Evolutionary conservation across 1,139 yeast genomes (phyloP).

Genomic region (Meyerozyma carpophila): DNA sequence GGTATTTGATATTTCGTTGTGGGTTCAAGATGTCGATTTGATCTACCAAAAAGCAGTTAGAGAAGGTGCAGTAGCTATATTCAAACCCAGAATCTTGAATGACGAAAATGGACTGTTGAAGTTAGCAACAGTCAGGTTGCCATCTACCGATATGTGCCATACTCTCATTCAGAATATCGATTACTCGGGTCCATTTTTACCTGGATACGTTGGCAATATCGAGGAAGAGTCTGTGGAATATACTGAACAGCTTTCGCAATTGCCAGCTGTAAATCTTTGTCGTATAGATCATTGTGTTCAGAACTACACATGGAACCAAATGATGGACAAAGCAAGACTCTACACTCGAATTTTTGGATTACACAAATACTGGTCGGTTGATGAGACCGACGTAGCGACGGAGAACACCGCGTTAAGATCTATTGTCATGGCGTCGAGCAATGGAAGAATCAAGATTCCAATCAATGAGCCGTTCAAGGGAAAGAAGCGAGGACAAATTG

Average conservation of each 20-base stretch:
- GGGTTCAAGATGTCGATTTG: constrained; percentile 44
- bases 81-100: constrained; percentile 29
- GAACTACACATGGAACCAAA: constrained; percentile 65
- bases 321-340: constrained; percentile 51
- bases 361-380: constrained; percentile 80
- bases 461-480: constrained; percentile 79
- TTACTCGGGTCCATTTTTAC: constrained; percentile 50
- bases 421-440: constrained; percentile 68
- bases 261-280: constrained; percentile 33
- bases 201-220: constrained; percentile 36
- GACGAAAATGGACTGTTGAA: constrained; percentile 51
- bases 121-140: constrained; percentile 52
- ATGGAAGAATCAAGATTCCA: constrained; percentile 70
- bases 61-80: constrained; percentile 50
- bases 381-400: constrained; percentile 67
- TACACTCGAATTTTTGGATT: constrained; percentile 66
- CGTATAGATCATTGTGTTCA: constrained; percentile 76
- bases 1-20: constrained; percentile 65
- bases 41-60: constrained; percentile 42
- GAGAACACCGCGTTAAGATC: constrained; percentile 65
- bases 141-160: constrained; percentile 61
- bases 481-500: constrained; percentile 64
- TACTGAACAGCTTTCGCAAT: constrained; percentile 8
- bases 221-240: constrained; percentile 1
- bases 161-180: constrained; percentile 52